Conservation (phyloP, 2,329 filamentous ascomycete species). For the Chaetomium sp. region DNA sequence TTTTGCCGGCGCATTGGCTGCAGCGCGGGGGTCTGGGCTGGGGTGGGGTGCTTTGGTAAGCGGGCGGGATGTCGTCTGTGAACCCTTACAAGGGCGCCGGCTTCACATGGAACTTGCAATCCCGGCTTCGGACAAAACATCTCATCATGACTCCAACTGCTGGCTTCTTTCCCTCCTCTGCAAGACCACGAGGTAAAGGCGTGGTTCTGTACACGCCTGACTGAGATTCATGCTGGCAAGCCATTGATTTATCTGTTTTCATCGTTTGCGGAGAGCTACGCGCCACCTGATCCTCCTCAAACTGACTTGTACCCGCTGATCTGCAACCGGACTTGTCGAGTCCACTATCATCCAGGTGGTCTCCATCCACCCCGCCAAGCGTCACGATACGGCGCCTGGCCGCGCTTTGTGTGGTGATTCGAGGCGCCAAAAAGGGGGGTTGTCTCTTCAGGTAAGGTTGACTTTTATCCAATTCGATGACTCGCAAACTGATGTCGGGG, state of each 20-base stretch:
- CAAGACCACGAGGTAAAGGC: constrained; percentile 7
- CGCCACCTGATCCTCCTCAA: not conserved
- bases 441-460: not conserved
- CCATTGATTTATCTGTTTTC: not conserved
- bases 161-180: not conserved
- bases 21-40: too few species aligned
- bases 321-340: constrained; percentile 4
- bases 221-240: not conserved
- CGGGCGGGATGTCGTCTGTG: not conserved
- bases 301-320: constrained; percentile 16
- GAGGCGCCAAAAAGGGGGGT: not conserved
- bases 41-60: not conserved
- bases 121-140: constrained; percentile 17
- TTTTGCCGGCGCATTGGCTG: constrained; percentile 26
- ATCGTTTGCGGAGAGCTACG: not conserved
- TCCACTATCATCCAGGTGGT: not conserved
- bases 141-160: constrained; percentile 10
- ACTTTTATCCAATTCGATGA: not conserved
- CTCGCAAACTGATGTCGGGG: constrained; percentile 2
- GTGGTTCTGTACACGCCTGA: constrained; percentile 7
- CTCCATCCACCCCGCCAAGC: not conserved
- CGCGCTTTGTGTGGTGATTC: constrained; percentile 3
- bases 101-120: not conserved
- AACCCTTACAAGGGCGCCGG: not conserved
- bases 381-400: not conserved